Conservation (phyloP, 2,329 filamentous ascomycete species). For the Alternaria consortialis region DNA sequence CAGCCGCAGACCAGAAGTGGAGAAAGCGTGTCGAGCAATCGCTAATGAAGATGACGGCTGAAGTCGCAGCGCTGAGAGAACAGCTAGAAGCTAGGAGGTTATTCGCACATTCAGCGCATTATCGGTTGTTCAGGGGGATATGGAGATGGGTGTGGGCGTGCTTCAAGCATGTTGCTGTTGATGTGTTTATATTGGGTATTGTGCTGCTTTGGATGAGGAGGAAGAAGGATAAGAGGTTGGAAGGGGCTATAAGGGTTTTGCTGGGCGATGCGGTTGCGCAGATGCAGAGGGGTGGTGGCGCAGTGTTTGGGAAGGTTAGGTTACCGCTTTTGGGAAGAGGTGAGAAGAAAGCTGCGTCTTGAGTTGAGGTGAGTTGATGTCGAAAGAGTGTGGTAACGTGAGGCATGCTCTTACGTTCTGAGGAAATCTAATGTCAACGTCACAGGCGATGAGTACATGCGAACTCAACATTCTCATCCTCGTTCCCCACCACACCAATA, state of each 20-base stretch:
- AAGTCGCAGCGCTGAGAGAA: conserved; percentile 90
- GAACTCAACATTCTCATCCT: no score
- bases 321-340: conserved; percentile 32
- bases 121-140: conserved; percentile 65
- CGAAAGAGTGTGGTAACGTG: not conserved
- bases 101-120: conserved; percentile 69
- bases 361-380: not conserved
- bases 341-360: conserved; percentile 16
- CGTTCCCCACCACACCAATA: not conserved
- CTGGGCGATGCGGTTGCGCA: conserved; percentile 59
- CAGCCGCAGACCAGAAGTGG: conserved; percentile 68
- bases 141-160: conserved; percentile 72
- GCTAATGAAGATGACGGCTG: conserved; percentile 87
- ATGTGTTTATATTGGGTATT: conserved; percentile 71
- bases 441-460: no score
- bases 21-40: conserved; percentile 83
- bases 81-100: conserved; percentile 83
- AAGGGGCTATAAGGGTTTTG: conserved; percentile 75
- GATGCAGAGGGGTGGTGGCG: conserved; percentile 46
- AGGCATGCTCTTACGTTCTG: not conserved
- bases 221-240: conserved; percentile 74
- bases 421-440: not conserved
- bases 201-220: conserved; percentile 77
- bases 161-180: conserved; percentile 77
- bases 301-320: conserved; percentile 34